phyloP scores from a whole-genome alignment of 306 rosid genomes.

The Myrica gale region DNA sequence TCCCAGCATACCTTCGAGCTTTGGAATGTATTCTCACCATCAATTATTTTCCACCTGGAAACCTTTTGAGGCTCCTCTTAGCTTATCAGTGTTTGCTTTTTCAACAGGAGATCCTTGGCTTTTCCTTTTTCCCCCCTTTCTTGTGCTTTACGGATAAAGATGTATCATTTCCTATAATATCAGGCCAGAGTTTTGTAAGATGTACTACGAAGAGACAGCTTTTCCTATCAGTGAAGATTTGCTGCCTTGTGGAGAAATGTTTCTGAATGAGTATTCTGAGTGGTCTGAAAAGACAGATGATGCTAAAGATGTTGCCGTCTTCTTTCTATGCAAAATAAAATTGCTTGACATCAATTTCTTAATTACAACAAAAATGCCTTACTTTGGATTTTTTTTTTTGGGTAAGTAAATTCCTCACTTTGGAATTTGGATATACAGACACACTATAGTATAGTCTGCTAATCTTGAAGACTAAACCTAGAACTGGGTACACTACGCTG shows the following conservation, averaged over 20 bases:
- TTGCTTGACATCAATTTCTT: background rate
- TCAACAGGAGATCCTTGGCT: too few relatives aligned
- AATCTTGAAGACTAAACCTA: background rate
- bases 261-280: background rate
- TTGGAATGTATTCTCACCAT: too few relatives aligned
- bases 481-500: background rate
- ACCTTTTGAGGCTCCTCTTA: too few relatives aligned
- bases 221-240: background rate
- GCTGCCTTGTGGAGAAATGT: background rate
- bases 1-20: too few relatives aligned
- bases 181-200: background rate
- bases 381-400: too few relatives aligned
- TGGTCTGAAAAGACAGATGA: background rate
- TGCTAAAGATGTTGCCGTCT: background rate
- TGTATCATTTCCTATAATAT: too few relatives aligned
- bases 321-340: background rate
- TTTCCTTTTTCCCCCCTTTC: too few relatives aligned
- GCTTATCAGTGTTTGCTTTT: too few relatives aligned
- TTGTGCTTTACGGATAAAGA: background rate
- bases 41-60: too few relatives aligned
- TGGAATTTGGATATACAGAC: constrained; percentile 1
- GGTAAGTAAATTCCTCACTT: background rate
- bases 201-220: background rate
- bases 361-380: background rate
- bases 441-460: background rate